Conservation (phyloP, 1,139 yeast genomes). For the Magnusiomyces paraingens region DNA sequence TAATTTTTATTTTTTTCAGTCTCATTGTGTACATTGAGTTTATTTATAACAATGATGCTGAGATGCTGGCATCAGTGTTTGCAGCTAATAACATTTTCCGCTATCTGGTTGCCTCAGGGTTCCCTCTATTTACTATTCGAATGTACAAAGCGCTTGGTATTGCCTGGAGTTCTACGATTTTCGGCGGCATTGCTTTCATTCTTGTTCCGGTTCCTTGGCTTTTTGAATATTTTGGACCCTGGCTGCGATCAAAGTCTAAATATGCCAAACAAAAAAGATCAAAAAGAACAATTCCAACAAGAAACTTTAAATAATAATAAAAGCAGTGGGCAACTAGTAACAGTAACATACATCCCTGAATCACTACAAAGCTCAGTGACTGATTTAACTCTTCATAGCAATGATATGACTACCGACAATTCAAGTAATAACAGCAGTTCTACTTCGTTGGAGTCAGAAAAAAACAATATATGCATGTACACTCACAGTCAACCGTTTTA, state of each 20-base stretch:
- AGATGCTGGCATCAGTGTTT: slow-evolving; percentile 62
- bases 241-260: slow-evolving; percentile 41
- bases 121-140: slow-evolving; percentile 65
- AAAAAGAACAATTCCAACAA: neutral
- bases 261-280: neutral
- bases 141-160: slow-evolving; percentile 50
- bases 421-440: no score
- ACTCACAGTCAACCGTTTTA: no score
- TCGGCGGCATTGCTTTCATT: slow-evolving; percentile 49
- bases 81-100: slow-evolving; percentile 74
- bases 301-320: neutral
- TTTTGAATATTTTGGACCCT: slow-evolving; percentile 51
- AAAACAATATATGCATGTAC: no score
- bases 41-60: slow-evolving; percentile 54
- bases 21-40: slow-evolving; percentile 58
- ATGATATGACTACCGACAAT: no score
- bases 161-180: slow-evolving; percentile 55
- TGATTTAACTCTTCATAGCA: no score
- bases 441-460: no score
- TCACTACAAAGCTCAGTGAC: no score
- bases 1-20: slow-evolving; percentile 60
- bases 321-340: neutral
- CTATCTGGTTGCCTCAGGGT: slow-evolving; percentile 62
- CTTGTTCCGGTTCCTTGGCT: slow-evolving; percentile 63
- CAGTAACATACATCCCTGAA: no score